These are phyloP conservation scores for Phialophora verrucosa DNA, from an alignment of 2,329 filamentous ascomycete genomes.

Conservation along the genomic window DNA sequence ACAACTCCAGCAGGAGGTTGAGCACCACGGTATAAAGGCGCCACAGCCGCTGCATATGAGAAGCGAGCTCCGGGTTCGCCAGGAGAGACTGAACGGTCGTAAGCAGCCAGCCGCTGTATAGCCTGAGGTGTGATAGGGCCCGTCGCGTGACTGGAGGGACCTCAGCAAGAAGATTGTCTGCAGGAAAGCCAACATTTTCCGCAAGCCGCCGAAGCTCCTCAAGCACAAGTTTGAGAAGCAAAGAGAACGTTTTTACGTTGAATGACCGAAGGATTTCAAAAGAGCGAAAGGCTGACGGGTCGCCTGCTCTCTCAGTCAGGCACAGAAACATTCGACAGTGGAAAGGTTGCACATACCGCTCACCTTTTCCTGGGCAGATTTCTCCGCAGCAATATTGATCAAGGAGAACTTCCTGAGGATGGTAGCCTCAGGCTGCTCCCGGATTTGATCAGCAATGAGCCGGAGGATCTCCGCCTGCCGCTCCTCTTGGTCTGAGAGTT, in stretches of 20 bases:
- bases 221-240: constrained; percentile 30
- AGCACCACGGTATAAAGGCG: constrained; percentile 68
- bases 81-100: constrained; percentile 48
- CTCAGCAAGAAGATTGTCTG: constrained; percentile 38
- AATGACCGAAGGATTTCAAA: constrained; percentile 74
- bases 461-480: constrained; percentile 84
- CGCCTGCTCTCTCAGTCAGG: constrained; percentile 42
- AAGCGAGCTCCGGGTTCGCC: constrained; percentile 60
- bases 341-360: constrained; percentile 20
- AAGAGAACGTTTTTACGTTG: constrained; percentile 56
- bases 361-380: constrained; percentile 38
- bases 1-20: constrained; percentile 64
- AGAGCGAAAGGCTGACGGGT: constrained; percentile 74
- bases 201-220: constrained; percentile 25
- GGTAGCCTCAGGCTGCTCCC: constrained; percentile 67
- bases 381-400: constrained; percentile 78
- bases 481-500: constrained; percentile 65
- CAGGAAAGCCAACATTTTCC: constrained; percentile 44
- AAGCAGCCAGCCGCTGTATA: constrained; percentile 72
- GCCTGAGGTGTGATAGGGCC: constrained; percentile 67
- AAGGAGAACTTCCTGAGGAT: constrained; percentile 79
- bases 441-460: constrained; percentile 74
- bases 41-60: constrained; percentile 68
- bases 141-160: constrained; percentile 65
- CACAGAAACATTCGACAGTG: neutral